Base-by-base conservation (phyloP, 495 filamentous ascomycete genomes). In the Filosporella fistucella region DNA sequence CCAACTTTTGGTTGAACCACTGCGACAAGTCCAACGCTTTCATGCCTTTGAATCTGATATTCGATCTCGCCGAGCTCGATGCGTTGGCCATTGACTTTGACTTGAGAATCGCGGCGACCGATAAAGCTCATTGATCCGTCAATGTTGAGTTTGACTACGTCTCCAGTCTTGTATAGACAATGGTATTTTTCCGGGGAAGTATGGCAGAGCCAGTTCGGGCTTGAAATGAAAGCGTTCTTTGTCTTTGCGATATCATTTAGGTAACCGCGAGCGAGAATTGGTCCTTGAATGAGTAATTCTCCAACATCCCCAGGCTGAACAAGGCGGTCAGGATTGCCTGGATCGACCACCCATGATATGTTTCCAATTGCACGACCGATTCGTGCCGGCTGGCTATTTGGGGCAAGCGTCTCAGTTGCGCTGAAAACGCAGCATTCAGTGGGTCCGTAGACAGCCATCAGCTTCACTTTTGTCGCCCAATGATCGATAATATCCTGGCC, bases 241-340 rank as follows among this genome's bases (percentile, higher is more conserved):
- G 39, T 50, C 25, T 42, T 43, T 21, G 34, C n/a, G 9, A 7
- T 8, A 34, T 50, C 35, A 22, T 57, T 56, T 10, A 82, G 58
- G 47, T 82, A 83, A 0, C 69, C 69, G 0, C 63, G 58, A 12
- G 68, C 70, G 10, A 83, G 58, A 26, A 75, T 63, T 1, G 78
- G 74, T 0, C 81, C 80, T 63, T 82, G 80, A 17, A 86, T 66
- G 2, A 78, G 58, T 18, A 85, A 55, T 55, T 86, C 82, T 28
- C 82, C 82, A 32, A 78, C 61, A 11, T 64, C 62, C 17, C 82
- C 82, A 7, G 81, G 57, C 0, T 79, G 77, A 21, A 77, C 64
- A 11, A 86, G 68, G 1, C 57, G 45, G 22, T 79, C 52, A 37
- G 72, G 69, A 44, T 84, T 68, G 0, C 42, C 45, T 0, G 76